Evolutionary conservation across 805 yeast species (phyloP), one percentile per base, ranked within the genome.

Genomic region (Ogataea siamensis): DNA sequence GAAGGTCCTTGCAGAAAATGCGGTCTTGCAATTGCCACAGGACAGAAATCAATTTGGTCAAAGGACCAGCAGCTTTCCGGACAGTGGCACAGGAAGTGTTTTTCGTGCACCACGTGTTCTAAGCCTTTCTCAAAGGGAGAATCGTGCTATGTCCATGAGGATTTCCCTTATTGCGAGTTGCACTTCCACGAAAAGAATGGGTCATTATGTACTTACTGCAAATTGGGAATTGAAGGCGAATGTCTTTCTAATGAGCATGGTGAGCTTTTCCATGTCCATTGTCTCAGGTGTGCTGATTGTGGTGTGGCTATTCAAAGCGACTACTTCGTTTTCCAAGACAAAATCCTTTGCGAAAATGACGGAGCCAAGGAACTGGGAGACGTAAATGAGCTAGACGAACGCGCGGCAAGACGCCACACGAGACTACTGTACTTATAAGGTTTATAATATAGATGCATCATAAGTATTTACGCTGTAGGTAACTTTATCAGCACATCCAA

Each of bases 81-180:
- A 0, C 91, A 88, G 57, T 93, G 98, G 98, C 99, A 93, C 57
- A 71, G 94, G 26, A 62, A 70, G 11, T 93, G 99, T 58, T 91
- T 93, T 67, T 66, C 67, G 10, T 93, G 99, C 66, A 63, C 70
- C 13, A 61, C 68, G 9, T 91, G 98, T 64, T 62, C 61, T 7
- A 55, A 69, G 2, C 62, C 60, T 25, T 84, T 85, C 61, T 70
- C 68, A 46, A 83, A 78, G 51, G 70, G 74, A 9, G 73, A 74
- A 12, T 75, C 76, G 17, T 81, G 88, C 51, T 93, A 89, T 58
- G 95, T 85, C 5, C 70, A 78, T 28, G 68, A 80, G 21, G 95
- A 91, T 62, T 54, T 67, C 42, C 96, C 98, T 10, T 87, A 80
- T 61, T 93, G 99, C 66, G 76, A 78, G 46, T 60, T 63, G 23